phyloP scores from a whole-genome alignment of 2,329 filamentous ascomycete species.

The Colletotrichum melonis region DNA sequence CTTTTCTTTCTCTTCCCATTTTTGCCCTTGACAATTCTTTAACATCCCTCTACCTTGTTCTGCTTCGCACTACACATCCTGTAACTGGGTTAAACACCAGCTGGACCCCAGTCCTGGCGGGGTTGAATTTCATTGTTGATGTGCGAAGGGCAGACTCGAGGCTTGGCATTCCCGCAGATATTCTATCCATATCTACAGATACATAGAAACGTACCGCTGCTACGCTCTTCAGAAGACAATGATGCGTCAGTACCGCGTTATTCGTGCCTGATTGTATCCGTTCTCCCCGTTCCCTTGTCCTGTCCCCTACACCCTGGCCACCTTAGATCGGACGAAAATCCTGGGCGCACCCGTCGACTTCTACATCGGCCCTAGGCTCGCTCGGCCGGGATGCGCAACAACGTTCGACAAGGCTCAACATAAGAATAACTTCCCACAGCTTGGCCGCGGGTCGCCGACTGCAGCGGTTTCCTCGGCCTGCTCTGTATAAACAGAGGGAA shows the following conservation, averaged over 20 bases:
- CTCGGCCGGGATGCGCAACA: conserved; percentile 1
- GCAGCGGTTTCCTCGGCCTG: background rate
- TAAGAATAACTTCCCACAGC: conserved; percentile 10
- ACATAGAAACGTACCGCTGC: background rate
- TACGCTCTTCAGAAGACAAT: background rate
- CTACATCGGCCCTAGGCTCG: conserved; percentile 11
- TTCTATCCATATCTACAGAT: conserved; percentile 12
- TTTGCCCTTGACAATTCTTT: background rate
- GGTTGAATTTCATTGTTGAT: background rate
- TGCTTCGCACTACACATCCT: background rate
- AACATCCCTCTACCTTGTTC: background rate
- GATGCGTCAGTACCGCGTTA: conserved; percentile 5
- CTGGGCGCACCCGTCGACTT: conserved; percentile 13
- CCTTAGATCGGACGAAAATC: conserved; percentile 22
- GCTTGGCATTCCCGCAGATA: conserved; percentile 23
- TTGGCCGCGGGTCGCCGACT: background rate
- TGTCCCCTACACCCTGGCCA: background rate
- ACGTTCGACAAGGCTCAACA: conserved; percentile 29
- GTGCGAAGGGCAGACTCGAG: conserved; percentile 18
- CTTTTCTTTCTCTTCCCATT: background rate
- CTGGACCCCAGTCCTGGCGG: conserved; percentile 2
- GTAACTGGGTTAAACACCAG: background rate
- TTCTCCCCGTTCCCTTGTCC: background rate
- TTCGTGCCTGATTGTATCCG: conserved; percentile 1
- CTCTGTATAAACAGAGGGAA: conserved; percentile 26